phyloP scores from a whole-genome alignment of 1,284 basidiomycete genomes.

The Ceratobasidium theobromae region DNA sequence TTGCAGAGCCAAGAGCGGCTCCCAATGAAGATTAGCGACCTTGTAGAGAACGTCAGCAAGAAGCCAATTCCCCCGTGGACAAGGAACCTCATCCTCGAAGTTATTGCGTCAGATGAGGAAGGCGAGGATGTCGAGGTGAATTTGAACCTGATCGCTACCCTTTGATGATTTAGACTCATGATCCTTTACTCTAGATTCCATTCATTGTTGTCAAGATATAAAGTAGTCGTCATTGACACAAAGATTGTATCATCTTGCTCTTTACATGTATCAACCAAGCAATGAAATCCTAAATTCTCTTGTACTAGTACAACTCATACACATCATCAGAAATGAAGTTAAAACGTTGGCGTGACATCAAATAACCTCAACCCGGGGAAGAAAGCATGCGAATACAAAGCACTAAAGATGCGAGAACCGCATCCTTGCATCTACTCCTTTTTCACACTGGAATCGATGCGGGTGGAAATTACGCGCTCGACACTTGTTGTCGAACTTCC shows the following conservation, averaged over 20 bases:
- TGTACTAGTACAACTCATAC: neutral
- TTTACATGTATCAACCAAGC: conserved; percentile 12
- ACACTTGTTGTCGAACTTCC: conserved; percentile 10
- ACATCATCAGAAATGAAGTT: neutral
- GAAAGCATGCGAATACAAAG: neutral
- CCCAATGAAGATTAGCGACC: conserved; percentile 84
- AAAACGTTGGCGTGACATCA: neutral
- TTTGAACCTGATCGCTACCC: neutral
- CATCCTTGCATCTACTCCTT: neutral
- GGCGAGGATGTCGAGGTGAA: conserved; percentile 83
- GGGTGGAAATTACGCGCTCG: neutral
- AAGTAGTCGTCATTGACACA: neutral
- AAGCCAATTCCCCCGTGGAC: conserved; percentile 80
- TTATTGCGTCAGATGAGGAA: conserved; percentile 90
- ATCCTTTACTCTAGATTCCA: conserved; percentile 56
- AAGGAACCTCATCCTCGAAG: conserved; percentile 86
- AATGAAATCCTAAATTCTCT: conserved; percentile 3
- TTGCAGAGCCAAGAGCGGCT: conserved; percentile 80
- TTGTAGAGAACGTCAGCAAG: conserved; percentile 94
- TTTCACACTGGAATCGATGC: neutral
- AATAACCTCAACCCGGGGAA: no score
- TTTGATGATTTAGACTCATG: neutral
- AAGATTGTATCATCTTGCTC: conserved; percentile 3
- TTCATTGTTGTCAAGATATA: conserved; percentile 57
- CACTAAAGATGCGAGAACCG: neutral